These are phyloP conservation scores for Fusarium sp. DNA, from an alignment of 2,329 filamentous ascomycete species.

Conservation along the genomic window DNA sequence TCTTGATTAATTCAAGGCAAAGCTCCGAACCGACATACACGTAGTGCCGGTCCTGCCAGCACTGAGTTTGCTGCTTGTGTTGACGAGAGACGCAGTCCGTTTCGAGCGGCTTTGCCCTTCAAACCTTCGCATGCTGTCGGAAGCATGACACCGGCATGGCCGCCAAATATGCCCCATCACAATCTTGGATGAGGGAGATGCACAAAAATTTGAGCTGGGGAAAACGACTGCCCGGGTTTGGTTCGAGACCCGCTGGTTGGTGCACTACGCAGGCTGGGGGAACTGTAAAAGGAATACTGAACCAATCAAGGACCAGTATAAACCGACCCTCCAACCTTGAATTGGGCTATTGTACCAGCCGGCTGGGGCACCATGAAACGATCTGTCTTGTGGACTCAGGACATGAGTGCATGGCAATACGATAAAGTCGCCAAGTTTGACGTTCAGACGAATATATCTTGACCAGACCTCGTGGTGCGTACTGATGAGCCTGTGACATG, in stretches of 20 bases:
- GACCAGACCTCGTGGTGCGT: slow-evolving; percentile 8
- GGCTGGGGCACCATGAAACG: slow-evolving; percentile 32
- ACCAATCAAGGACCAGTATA: slow-evolving; percentile 19
- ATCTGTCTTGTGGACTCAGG: slow-evolving; percentile 13
- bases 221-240: slow-evolving; percentile 4
- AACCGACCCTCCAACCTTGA: slow-evolving; percentile 12
- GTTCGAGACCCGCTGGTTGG: slow-evolving; percentile 21
- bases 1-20: slow-evolving; percentile 11
- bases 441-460: not conserved
- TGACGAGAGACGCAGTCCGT: no score
- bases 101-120: no score
- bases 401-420: slow-evolving; percentile 1
- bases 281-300: slow-evolving; percentile 13
- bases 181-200: slow-evolving; percentile 17
- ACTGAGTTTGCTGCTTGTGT: no score
- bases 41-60: no score
- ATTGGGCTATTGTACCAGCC: slow-evolving; percentile 15
- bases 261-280: slow-evolving; percentile 9
- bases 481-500: slow-evolving; percentile 14
- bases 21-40: slow-evolving; percentile 11
- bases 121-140: no score
- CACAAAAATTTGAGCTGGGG: not conserved
- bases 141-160: not conserved
- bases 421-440: slow-evolving; percentile 8
- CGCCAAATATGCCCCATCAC: slow-evolving; percentile 13